Conservation (phyloP, 1,139 yeast species). For the Taphrina flavorubra region DNA sequence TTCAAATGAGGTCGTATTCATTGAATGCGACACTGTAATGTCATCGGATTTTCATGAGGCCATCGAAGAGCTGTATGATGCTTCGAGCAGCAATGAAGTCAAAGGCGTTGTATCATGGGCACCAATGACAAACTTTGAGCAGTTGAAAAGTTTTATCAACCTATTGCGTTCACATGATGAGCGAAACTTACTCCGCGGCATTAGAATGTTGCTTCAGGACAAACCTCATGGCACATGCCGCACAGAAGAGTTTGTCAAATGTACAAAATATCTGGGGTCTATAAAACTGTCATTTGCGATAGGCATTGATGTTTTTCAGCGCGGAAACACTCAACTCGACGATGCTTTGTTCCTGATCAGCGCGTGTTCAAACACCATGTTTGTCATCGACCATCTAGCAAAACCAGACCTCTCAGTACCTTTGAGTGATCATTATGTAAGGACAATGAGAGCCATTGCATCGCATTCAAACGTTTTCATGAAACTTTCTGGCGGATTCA, state of each 20-base stretch:
- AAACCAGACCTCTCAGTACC: slow-evolving; percentile 20
- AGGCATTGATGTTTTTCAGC: slow-evolving; percentile 29
- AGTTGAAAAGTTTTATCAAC: background rate
- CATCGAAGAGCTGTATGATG: slow-evolving; percentile 19
- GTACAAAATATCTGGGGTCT: slow-evolving; percentile 2
- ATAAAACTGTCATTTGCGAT: slow-evolving; percentile 19
- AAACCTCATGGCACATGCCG: slow-evolving; percentile 17
- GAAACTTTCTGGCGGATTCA: slow-evolving; percentile 35
- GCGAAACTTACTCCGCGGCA: slow-evolving; percentile 16
- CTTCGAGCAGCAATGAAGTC: background rate
- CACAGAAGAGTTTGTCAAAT: background rate
- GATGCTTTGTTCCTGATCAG: slow-evolving; percentile 19
- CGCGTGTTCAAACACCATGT: slow-evolving; percentile 4
- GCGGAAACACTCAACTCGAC: slow-evolving; percentile 11
- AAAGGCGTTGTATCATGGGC: slow-evolving; percentile 34
- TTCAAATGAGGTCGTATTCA: slow-evolving; percentile 12
- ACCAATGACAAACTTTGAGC: slow-evolving; percentile 14
- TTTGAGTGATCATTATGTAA: background rate
- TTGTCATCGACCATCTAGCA: slow-evolving; percentile 30
- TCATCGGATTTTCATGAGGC: slow-evolving; percentile 9
- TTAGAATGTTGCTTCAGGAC: slow-evolving; percentile 29
- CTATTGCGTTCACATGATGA: background rate
- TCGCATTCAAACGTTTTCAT: slow-evolving; percentile 16
- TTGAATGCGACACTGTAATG: slow-evolving; percentile 26
- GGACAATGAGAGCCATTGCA: slow-evolving; percentile 7